Evolutionary conservation across 2,329 filamentous ascomycete genomes (phyloP).

Genomic region (Botrytis paeoniae): DNA sequence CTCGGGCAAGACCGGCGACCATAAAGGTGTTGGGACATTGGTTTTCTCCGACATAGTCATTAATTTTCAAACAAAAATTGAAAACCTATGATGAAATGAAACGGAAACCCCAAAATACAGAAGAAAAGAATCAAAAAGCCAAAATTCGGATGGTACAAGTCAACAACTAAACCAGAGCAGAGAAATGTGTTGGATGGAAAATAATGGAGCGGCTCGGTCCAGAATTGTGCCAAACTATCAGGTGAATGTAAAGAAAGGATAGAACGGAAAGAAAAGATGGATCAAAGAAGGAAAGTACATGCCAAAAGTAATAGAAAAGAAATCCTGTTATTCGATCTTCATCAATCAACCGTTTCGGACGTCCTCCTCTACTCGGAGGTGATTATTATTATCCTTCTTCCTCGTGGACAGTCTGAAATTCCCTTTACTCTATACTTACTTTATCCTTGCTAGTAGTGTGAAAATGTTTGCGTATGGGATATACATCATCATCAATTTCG

Average conservation of each 20-base stretch:
- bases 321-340: background rate
- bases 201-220: background rate
- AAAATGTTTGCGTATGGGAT: conserved; percentile 9
- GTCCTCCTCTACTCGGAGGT: background rate
- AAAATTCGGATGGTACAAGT: background rate
- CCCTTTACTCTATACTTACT: background rate
- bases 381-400: background rate
- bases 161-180: background rate
- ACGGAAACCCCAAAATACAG: background rate
- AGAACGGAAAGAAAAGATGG: background rate
- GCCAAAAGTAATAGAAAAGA: background rate
- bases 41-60: background rate
- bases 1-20: background rate
- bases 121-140: background rate
- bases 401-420: background rate
- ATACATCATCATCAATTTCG: conserved; percentile 4
- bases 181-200: background rate
- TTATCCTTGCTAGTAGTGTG: background rate
- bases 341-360: background rate
- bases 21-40: background rate
- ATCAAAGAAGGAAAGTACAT: background rate
- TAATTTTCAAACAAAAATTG: background rate
- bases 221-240: background rate
- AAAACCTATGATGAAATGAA: background rate
- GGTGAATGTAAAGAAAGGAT: background rate